Conservation (phyloP, 2,329 filamentous ascomycete genomes). For the Fusarium lateritium region DNA sequence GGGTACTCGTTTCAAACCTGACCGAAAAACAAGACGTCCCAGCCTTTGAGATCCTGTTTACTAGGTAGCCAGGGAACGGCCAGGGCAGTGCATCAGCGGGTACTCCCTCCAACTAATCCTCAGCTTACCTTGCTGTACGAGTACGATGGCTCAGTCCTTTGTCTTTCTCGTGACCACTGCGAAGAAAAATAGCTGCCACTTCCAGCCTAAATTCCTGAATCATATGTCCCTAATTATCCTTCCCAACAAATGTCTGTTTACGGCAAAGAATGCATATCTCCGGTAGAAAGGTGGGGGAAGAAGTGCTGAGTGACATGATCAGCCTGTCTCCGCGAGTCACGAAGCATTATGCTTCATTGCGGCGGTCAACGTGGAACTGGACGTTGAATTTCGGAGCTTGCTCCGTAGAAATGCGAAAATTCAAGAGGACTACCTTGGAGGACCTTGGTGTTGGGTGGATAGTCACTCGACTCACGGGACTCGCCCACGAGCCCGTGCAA, state of each 20-base stretch:
- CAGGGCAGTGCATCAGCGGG: not conserved
- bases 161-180: not conserved
- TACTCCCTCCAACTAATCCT: not conserved
- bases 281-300: not conserved
- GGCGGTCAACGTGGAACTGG: constrained; percentile 4
- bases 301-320: constrained; percentile 26
- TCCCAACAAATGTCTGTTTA: constrained; percentile 2
- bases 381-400: not conserved
- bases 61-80: not conserved
- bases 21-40: not conserved
- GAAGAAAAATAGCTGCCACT: not conserved
- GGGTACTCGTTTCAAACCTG: not conserved
- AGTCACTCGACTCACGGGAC: constrained; percentile 29
- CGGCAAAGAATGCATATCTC: not conserved
- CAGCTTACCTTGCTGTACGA: constrained; percentile 8
- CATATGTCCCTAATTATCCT: not conserved
- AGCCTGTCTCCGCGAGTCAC: constrained; percentile 26
- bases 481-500: constrained; percentile 29
- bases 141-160: constrained; percentile 8
- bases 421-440: not conserved
- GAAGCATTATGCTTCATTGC: constrained; percentile 1
- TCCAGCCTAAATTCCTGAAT: not conserved
- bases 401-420: not conserved
- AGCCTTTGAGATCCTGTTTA: not conserved
- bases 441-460: not conserved